Conservation (phyloP, 768 basidiomycete species). For the Auriscalpium orientale region DNA sequence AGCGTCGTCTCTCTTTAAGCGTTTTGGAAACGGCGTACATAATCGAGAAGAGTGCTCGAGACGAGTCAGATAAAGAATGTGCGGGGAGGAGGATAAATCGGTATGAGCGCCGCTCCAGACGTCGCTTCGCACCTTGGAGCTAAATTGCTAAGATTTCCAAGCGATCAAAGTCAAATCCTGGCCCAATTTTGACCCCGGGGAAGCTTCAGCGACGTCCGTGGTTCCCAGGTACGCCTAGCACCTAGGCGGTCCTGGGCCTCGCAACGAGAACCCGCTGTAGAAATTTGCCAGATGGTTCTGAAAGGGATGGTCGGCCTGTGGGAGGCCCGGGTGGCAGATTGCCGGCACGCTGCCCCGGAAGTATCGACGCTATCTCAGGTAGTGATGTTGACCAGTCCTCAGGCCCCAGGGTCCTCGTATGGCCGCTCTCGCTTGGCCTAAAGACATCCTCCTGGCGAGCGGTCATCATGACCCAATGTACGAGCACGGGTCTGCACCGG, state of each 20-base stretch:
- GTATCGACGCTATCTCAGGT: not conserved
- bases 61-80: not conserved
- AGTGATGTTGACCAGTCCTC: not conserved
- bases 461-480: too few relatives aligned
- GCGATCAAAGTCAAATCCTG: conserved; percentile 2
- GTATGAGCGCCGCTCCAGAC: not conserved
- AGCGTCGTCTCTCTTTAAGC: conserved; percentile 7
- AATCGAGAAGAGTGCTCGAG: not conserved
- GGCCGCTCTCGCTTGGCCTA: too few relatives aligned
- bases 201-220: not conserved
- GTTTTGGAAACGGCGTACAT: not conserved
- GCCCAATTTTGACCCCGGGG: not conserved
- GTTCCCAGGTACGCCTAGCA: not conserved
- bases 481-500: too few relatives aligned
- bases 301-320: not conserved
- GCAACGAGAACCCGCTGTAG: not conserved
- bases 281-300: not conserved
- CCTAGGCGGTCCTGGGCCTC: not conserved
- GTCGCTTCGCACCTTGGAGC: not conserved
- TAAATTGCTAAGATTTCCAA: not conserved
- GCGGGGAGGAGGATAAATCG: not conserved
- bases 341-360: not conserved
- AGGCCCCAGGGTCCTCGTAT: not conserved
- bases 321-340: not conserved
- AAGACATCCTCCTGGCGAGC: too few relatives aligned